These are phyloP conservation scores for Ascochyta fabae DNA, from an alignment of 2,329 filamentous ascomycete genomes.

Conservation along the genomic window DNA sequence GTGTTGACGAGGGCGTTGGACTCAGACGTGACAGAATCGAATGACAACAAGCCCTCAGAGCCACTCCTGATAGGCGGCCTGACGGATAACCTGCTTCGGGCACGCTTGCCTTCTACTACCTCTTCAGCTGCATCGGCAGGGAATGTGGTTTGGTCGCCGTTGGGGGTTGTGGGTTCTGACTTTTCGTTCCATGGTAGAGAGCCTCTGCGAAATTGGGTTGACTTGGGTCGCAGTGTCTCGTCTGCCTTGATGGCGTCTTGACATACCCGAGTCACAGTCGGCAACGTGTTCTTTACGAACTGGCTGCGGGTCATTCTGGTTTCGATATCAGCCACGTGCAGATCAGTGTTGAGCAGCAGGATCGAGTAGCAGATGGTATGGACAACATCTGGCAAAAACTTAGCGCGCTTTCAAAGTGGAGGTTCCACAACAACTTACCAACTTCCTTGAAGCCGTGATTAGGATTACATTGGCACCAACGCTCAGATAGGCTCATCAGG, in stretches of 20 bases:
- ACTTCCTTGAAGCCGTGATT: conserved; percentile 90
- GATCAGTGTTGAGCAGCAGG: conserved; percentile 91
- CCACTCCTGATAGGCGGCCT: conserved; percentile 48
- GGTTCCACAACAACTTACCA: conserved; percentile 61
- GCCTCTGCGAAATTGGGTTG: conserved; percentile 42
- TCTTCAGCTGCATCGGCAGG: conserved; percentile 39
- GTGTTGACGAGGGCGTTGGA: conserved; percentile 79
- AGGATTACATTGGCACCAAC: conserved; percentile 94
- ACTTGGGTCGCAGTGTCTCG: conserved; percentile 45
- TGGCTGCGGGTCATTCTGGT: conserved; percentile 94
- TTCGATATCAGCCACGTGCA: conserved; percentile 94
- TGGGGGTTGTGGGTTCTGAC: conserved; percentile 45
- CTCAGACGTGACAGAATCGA: conserved; percentile 54
- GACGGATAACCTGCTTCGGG: conserved; percentile 52
- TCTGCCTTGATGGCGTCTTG: conserved; percentile 67
- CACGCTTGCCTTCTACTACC: conserved; percentile 44
- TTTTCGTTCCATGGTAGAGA: conserved; percentile 46
- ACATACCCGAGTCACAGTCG: conserved; percentile 77
- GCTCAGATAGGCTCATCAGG: conserved; percentile 82
- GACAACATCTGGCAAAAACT: conserved; percentile 73
- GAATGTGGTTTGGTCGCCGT: conserved; percentile 36
- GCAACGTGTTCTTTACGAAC: conserved; percentile 96
- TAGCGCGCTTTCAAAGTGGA: conserved; percentile 28
- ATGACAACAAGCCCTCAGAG: conserved; percentile 42
- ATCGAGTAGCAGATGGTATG: conserved; percentile 98